Conservation (phyloP, 225 moss, liverwort and hornwort genomes). For the Straminergon stramineum region DNA sequence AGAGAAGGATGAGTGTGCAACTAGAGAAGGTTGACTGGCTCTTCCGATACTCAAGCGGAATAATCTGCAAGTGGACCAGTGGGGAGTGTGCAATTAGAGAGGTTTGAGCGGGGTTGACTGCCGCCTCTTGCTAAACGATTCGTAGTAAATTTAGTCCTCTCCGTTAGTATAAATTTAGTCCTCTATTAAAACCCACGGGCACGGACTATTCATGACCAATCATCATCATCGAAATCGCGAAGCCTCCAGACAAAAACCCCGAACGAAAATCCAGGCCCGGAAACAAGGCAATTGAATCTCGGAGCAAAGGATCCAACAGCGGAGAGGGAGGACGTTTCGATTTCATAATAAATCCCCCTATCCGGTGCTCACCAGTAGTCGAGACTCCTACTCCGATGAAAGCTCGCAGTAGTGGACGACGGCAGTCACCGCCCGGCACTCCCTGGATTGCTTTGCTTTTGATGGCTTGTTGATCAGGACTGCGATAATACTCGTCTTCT, state of each 20-base stretch:
- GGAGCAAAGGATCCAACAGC: neutral
- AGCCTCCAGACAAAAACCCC: neutral
- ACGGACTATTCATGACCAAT: neutral
- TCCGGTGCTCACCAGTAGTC: neutral
- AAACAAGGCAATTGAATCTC: neutral
- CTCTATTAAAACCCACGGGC: neutral
- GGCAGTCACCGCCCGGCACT: neutral
- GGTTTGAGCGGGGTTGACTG: neutral
- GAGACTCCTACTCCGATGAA: neutral
- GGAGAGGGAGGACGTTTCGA: neutral
- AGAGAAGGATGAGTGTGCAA: no score
- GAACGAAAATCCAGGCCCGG: neutral
- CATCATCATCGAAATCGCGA: neutral
- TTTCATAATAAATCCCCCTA: neutral
- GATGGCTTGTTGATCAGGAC: neutral
- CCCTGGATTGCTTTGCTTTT: neutral
- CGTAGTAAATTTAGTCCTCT: neutral
- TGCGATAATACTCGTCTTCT: neutral
- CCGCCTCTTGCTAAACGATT: no score
- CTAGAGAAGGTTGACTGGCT: neutral
- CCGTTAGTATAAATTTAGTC: neutral
- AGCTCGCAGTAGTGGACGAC: neutral
- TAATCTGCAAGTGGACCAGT: neutral
- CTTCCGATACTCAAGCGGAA: neutral
- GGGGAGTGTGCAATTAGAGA: neutral